Evolutionary conservation across 768 basidiomycete genomes (phyloP).

Genomic region (Harrya chromipes): DNA sequence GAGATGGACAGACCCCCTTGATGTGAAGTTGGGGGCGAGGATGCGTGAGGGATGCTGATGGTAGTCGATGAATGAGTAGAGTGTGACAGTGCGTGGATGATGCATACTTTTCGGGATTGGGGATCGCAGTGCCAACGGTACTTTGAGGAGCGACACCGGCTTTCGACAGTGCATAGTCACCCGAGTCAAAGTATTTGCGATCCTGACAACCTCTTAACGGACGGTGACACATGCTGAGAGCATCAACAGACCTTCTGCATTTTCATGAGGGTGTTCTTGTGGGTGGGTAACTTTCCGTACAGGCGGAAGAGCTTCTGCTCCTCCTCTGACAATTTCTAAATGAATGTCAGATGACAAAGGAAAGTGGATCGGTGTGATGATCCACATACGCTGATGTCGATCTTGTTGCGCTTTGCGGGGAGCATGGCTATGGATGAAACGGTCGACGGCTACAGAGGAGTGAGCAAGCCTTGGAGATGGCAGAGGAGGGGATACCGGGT

Average conservation of each 20-base stretch:
- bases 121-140: constrained; percentile 92
- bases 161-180: constrained; percentile 96
- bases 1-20: constrained; percentile 63
- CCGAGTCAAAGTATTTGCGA: constrained; percentile 99
- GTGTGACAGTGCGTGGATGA: background rate
- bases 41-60: constrained; percentile 85
- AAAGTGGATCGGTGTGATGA: background rate
- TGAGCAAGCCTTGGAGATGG: constrained; percentile 17
- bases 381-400: constrained; percentile 83
- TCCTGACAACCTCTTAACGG: constrained; percentile 52
- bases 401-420: constrained; percentile 81
- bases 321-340: constrained; percentile 77
- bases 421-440: constrained; percentile 48
- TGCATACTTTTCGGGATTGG: constrained; percentile 93
- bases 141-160: constrained; percentile 88
- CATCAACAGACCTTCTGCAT: constrained; percentile 80
- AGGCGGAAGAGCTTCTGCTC: constrained; percentile 92
- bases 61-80: background rate
- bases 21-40: constrained; percentile 57
- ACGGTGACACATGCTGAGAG: background rate
- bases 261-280: constrained; percentile 90
- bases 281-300: constrained; percentile 92
- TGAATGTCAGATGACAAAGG: constrained; percentile 12
- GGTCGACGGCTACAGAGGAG: constrained; percentile 20
- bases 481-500: background rate